A percentile compares a stretch with the other conserved stretches of the same genome.
Evolutionary conservation across 1,284 basidiomycete genomes (phyloP).

Genomic region (Nidula niveotomentosa): DNA sequence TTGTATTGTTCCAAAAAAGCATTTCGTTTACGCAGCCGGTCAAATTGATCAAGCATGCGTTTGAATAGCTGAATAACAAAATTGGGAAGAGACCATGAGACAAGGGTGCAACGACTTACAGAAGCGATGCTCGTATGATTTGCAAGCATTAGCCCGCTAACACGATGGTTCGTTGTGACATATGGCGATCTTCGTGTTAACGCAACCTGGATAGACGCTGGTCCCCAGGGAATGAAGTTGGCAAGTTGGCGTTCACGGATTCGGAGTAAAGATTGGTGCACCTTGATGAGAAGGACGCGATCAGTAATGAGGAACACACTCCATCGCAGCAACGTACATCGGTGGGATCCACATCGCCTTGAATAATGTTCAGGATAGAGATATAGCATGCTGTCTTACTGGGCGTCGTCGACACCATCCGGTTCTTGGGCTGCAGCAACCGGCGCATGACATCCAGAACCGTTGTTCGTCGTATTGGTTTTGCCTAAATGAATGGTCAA

Average conservation of each 20-base stretch:
- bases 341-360: conserved; percentile 97
- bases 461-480: conserved; percentile 89
- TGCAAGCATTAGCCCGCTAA: conserved; percentile 97
- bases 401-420: conserved; percentile 95
- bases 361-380: conserved; percentile 98
- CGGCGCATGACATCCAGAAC: conserved; percentile 99
- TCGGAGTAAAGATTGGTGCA: conserved; percentile 95
- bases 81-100: background rate
- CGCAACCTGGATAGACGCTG: conserved; percentile 97
- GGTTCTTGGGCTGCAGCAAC: conserved; percentile 96
- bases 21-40: conserved; percentile 84
- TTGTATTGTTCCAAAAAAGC: conserved; percentile 99
- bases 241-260: conserved; percentile 97
- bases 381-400: conserved; percentile 96
- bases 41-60: conserved; percentile 95
- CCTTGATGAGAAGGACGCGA: conserved; percentile 41
- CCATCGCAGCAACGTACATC: conserved; percentile 56
- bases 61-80: conserved; percentile 78
- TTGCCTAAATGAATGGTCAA: conserved; percentile 52
- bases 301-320: too few relatives aligned
- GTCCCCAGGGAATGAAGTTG: conserved; percentile 99
- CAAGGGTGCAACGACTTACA: conserved; percentile 44
- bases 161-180: conserved; percentile 85
- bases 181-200: conserved; percentile 92
- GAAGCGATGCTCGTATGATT: conserved; percentile 98